These are phyloP conservation scores for Fusarium udum DNA, from an alignment of 2,329 filamentous ascomycete species.

Conservation along the genomic window DNA sequence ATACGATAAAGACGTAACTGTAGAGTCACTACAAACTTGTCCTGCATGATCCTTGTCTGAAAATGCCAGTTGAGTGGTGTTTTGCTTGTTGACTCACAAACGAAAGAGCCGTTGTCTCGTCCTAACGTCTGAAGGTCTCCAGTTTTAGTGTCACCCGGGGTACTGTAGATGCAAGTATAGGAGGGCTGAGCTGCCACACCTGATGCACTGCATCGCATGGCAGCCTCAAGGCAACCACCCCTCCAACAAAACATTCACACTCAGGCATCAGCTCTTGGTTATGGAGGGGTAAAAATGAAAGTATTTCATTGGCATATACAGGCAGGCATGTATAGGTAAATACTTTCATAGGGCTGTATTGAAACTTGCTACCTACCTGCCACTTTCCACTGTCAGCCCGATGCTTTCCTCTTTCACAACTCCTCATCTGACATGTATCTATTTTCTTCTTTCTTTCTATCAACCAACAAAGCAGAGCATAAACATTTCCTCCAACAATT, in stretches of 20 bases:
- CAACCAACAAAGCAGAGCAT: not conserved
- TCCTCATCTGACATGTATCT: constrained; percentile 7
- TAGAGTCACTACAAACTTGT: not conserved
- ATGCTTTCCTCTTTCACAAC: not conserved
- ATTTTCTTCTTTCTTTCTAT: not conserved
- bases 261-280: constrained; percentile 25
- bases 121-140: not conserved
- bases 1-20: not conserved
- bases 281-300: constrained; percentile 1
- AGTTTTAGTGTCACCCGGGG: not conserved
- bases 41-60: not conserved
- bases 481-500: not conserved
- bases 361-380: not conserved
- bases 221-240: constrained; percentile 35
- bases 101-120: not conserved
- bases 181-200: constrained; percentile 3
- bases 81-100: not conserved
- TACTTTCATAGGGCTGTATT: constrained; percentile 14
- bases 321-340: not conserved
- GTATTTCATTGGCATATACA: not conserved
- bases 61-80: not conserved
- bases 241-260: constrained; percentile 3
- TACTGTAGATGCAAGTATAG: not conserved
- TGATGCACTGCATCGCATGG: not conserved
- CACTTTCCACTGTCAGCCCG: constrained; percentile 16